These are phyloP conservation scores for Ophiosphaerella korrae DNA, from an alignment of 2,329 filamentous ascomycete species.

Conservation along the genomic window DNA sequence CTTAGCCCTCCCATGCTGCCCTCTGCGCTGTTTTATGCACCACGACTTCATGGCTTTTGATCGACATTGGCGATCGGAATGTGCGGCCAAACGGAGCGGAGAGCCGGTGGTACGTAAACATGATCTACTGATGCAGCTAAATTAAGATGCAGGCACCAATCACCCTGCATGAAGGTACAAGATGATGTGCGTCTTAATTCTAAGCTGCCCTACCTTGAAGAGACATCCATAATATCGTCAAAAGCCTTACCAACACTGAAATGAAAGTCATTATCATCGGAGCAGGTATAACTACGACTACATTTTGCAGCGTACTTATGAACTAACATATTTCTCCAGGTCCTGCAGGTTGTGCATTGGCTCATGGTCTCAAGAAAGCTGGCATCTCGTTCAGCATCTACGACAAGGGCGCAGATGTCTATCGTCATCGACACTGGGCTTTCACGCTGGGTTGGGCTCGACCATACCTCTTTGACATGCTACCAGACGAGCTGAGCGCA, in stretches of 20 bases:
- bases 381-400: constrained; percentile 34
- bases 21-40: too few relatives aligned
- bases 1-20: too few relatives aligned
- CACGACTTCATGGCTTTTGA: too few relatives aligned
- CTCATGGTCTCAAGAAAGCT: constrained; percentile 49
- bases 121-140: too few relatives aligned
- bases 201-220: too few relatives aligned
- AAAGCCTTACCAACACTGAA: constrained; percentile 3
- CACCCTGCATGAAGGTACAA: too few relatives aligned
- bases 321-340: constrained; percentile 27
- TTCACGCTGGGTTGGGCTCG: constrained; percentile 46
- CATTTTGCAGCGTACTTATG: not conserved
- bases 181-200: too few relatives aligned
- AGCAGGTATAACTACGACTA: constrained; percentile 20
- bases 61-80: too few relatives aligned
- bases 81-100: too few relatives aligned
- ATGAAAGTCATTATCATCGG: constrained; percentile 34
- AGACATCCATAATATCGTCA: not conserved
- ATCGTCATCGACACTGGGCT: constrained; percentile 43
- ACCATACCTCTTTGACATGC: constrained; percentile 36
- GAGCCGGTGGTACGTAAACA: too few relatives aligned
- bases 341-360: constrained; percentile 49
- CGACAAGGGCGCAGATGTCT: constrained; percentile 36
- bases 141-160: too few relatives aligned
- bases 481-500: constrained; percentile 31